phyloP scores from a whole-genome alignment of 2,329 filamentous ascomycete species.

The Eurotiales sp. region DNA sequence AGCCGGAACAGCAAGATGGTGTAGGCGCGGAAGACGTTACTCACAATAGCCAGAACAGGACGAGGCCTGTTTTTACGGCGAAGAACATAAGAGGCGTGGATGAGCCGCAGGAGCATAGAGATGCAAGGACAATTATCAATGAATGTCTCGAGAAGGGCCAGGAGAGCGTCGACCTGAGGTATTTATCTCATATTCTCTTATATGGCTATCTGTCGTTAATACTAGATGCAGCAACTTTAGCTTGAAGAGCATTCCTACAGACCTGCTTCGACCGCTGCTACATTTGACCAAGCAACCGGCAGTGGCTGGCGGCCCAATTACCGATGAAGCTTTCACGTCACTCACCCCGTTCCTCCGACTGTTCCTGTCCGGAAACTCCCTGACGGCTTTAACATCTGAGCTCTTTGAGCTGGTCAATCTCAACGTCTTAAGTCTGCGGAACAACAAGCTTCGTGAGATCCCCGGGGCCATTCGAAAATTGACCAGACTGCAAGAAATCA shows the following conservation, averaged over 20 bases:
- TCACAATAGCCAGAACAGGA: background rate
- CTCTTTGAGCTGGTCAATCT: slow-evolving; percentile 41
- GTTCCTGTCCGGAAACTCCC: slow-evolving; percentile 42
- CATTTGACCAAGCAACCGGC: slow-evolving; percentile 40
- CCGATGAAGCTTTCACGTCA: slow-evolving; percentile 35
- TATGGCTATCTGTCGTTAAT: background rate
- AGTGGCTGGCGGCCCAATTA: slow-evolving; percentile 29
- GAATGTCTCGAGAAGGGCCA: slow-evolving; percentile 42
- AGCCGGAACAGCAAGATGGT: slow-evolving; percentile 5
- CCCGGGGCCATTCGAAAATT: slow-evolving; percentile 40
- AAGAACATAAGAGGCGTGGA: slow-evolving; percentile 18
- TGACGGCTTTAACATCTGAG: slow-evolving; percentile 35
- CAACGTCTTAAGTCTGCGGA: slow-evolving; percentile 43
- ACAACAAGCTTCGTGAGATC: slow-evolving; percentile 42
- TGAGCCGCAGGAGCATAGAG: slow-evolving; percentile 34
- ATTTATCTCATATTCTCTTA: slow-evolving; percentile 16
- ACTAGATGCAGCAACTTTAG: slow-evolving; percentile 27
- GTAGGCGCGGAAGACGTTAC: background rate
- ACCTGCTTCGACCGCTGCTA: slow-evolving; percentile 33
- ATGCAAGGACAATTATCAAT: slow-evolving; percentile 35
- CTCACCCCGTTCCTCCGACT: slow-evolving; percentile 41
- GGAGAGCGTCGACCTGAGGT: slow-evolving; percentile 46
- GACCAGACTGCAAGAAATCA: slow-evolving; percentile 41
- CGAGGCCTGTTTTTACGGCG: slow-evolving; percentile 16
- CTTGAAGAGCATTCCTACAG: slow-evolving; percentile 28